These are phyloP conservation scores for Alternaria triticimaculans DNA, from an alignment of 2,329 filamentous ascomycete species.

Conservation along the genomic window DNA sequence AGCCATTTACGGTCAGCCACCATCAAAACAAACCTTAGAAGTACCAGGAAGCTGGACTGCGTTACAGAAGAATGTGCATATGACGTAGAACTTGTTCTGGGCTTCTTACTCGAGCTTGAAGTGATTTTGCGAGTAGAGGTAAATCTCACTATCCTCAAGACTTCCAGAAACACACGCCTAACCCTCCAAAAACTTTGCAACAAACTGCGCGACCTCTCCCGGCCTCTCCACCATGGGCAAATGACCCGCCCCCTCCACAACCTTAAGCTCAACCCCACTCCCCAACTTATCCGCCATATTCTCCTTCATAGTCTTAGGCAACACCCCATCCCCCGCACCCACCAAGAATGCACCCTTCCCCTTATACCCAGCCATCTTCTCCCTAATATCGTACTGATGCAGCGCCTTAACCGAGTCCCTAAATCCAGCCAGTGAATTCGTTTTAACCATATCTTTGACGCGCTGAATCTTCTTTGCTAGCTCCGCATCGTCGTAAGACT, in stretches of 20 bases:
- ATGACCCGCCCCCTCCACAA: slow-evolving; percentile 76
- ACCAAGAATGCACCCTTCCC: slow-evolving; percentile 73
- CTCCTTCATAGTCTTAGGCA: slow-evolving; percentile 80
- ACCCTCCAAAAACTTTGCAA: slow-evolving; percentile 59
- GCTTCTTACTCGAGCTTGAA: too few relatives aligned
- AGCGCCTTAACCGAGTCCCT: slow-evolving; percentile 71
- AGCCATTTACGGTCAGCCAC: too few relatives aligned
- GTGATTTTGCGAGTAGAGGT: too few relatives aligned
- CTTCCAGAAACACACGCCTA: too few relatives aligned
- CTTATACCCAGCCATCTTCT: slow-evolving; percentile 59
- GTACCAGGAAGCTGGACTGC: too few relatives aligned
- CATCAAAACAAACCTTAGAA: too few relatives aligned
- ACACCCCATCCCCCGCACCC: slow-evolving; percentile 73
- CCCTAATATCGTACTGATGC: slow-evolving; percentile 72
- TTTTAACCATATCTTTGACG: slow-evolving; percentile 72
- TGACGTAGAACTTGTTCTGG: too few relatives aligned
- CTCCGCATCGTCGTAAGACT: slow-evolving; percentile 62
- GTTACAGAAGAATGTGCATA: too few relatives aligned
- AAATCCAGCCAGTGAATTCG: slow-evolving; percentile 75
- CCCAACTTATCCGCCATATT: slow-evolving; percentile 62
- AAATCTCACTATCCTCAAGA: too few relatives aligned
- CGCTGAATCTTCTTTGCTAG: slow-evolving; percentile 59
- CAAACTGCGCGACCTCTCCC: slow-evolving; percentile 68
- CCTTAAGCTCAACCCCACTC: slow-evolving; percentile 63
- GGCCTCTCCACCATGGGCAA: slow-evolving; percentile 84